Conservation (phyloP, 768 basidiomycete species). For the Agrocybe chaxingu region DNA sequence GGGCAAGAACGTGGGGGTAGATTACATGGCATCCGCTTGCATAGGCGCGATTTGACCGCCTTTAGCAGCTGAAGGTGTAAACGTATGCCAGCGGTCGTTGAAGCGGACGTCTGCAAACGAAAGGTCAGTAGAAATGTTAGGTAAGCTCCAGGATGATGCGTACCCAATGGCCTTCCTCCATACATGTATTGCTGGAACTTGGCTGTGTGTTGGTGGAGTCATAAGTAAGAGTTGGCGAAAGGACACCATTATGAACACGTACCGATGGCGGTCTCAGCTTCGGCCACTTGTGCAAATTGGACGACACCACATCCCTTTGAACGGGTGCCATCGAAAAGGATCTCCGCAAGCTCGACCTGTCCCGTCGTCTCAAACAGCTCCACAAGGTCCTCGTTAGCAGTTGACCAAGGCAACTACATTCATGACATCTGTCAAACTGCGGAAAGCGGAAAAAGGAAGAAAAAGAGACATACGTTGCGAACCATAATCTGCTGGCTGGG, state of each 20-base stretch:
- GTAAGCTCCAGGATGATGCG: slow-evolving; percentile 2
- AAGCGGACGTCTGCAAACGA: slow-evolving; percentile 75
- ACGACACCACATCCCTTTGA: slow-evolving; percentile 96
- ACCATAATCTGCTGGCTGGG: slow-evolving; percentile 98
- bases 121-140: slow-evolving; percentile 2
- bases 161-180: slow-evolving; percentile 84
- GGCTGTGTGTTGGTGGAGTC: slow-evolving; percentile 37
- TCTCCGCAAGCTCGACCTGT: slow-evolving; percentile 91
- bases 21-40: slow-evolving; percentile 45
- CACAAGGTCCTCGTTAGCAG: slow-evolving; percentile 96
- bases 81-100: slow-evolving; percentile 95
- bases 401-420: slow-evolving; percentile 92
- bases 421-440: background rate
- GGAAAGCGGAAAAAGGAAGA: background rate
- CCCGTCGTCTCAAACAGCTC: slow-evolving; percentile 98
- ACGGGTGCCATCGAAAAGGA: slow-evolving; percentile 87
- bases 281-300: slow-evolving; percentile 82
- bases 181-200: slow-evolving; percentile 98
- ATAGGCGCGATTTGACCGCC: slow-evolving; percentile 73
- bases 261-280: slow-evolving; percentile 95
- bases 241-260: slow-evolving; percentile 16
- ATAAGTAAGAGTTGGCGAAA: background rate
- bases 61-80: slow-evolving; percentile 84
- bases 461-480: slow-evolving; percentile 77
- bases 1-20: background rate